These are phyloP conservation scores for Monilinia fructigena DNA, from an alignment of 2,329 filamentous ascomycete genomes.

Conservation along the genomic window DNA sequence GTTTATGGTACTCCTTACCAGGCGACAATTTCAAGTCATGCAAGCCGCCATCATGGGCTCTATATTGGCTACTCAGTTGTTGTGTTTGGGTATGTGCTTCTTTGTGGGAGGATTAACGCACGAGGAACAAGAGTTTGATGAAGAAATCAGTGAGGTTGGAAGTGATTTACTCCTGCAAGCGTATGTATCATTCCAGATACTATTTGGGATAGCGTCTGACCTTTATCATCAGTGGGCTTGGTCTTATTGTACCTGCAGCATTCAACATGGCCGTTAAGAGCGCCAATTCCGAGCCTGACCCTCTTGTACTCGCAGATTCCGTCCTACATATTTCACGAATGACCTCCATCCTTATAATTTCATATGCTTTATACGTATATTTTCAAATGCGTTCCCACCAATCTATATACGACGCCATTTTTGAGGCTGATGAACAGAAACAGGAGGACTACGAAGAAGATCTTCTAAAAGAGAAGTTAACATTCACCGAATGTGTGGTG, in stretches of 20 bases:
- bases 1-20: slow-evolving; percentile 69
- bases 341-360: slow-evolving; percentile 66
- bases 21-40: slow-evolving; percentile 63
- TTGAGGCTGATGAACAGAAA: slow-evolving; percentile 66
- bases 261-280: slow-evolving; percentile 48
- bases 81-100: slow-evolving; percentile 80
- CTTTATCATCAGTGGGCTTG: slow-evolving; percentile 45
- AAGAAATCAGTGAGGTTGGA: slow-evolving; percentile 75
- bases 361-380: slow-evolving; percentile 65
- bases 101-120: slow-evolving; percentile 69
- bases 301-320: slow-evolving; percentile 49
- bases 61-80: slow-evolving; percentile 75
- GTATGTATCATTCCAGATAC: slow-evolving; percentile 47
- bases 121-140: slow-evolving; percentile 69
- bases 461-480: slow-evolving; percentile 63
- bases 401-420: slow-evolving; percentile 71
- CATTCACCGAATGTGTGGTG: slow-evolving; percentile 68
- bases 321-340: slow-evolving; percentile 67
- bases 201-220: slow-evolving; percentile 8
- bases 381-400: slow-evolving; percentile 78
- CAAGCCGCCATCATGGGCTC: slow-evolving; percentile 81
- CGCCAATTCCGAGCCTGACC: slow-evolving; percentile 29
- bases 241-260: slow-evolving; percentile 45
- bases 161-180: slow-evolving; percentile 75
- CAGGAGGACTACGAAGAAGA: slow-evolving; percentile 65